Percentiles rank a stretch among this genome's conserved stretches.
phyloP scores from a whole-genome alignment of 139 green algal species.

The Mesotaenium endlicherianum region DNA sequence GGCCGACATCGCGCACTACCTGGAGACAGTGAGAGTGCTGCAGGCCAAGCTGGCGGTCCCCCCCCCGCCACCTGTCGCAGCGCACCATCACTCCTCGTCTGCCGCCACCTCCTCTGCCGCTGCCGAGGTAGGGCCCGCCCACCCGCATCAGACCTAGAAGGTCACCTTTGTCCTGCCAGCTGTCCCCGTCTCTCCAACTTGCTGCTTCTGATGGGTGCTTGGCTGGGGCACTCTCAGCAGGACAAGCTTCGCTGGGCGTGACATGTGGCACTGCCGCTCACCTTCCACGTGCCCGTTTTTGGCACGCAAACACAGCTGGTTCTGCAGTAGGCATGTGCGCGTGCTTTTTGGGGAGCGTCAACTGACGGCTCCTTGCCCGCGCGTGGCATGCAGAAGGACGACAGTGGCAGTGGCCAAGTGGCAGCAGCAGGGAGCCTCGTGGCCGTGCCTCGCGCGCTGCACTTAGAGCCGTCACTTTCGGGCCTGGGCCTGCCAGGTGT shows the following conservation, averaged over 20 bases:
- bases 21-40: slow-evolving; percentile 17
- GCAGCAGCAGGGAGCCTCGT: no score
- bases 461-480: no score
- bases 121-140: not conserved
- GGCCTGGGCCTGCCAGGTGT: no score
- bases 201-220: not conserved
- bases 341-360: not conserved
- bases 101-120: not conserved
- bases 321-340: not conserved
- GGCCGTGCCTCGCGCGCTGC: no score
- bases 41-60: slow-evolving; percentile 9
- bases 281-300: not conserved
- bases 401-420: no score
- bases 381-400: no score
- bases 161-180: not conserved
- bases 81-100: not conserved
- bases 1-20: slow-evolving; percentile 9
- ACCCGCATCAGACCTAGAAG: not conserved
- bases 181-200: not conserved
- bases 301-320: not conserved
- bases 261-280: not conserved
- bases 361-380: no score
- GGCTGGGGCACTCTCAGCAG: not conserved
- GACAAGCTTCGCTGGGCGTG: not conserved
- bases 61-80: no score